Base-by-base conservation (phyloP, 2,329 filamentous ascomycete species). In the Aspergillus sp. region DNA sequence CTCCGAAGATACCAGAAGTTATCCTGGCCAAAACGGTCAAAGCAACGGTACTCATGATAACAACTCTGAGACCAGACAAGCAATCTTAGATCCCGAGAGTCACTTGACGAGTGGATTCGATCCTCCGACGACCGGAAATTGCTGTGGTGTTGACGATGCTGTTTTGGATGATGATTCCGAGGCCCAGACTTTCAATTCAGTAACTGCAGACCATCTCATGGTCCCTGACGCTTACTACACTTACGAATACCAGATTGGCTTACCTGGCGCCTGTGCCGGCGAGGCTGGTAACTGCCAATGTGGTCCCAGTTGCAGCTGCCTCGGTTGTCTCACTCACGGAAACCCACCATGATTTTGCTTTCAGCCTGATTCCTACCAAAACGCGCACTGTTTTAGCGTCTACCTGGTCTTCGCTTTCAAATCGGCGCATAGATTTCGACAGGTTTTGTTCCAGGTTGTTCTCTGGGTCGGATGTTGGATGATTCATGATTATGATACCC, bases 301-400 rank as follows among this genome's bases (percentile, higher is more conserved):
- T 60, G 82, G 81, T 17, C 80, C 80, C 59, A 82, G 82, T 45
- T 85, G 83, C 66, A 77, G 72, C 58, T 85, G 83, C 64, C 74
- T 82, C n/a, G 82, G 82, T 15, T 85, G 83, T 65, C 71, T 84
- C 13, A 83, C 81, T 3, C 83, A 85, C 59, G 80, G 77, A 22
- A 57, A 82, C 81, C 3, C 82, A 83, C 60, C 79, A 80, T 25
- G 81, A 80, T 15, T 64, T 82, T 23, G 63, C 74, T 11, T 66
- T 82, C 68, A 66, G 17, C 34, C n/a, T 7, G 19, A 22, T 19
- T 11, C 22, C 7, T 22, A 7, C 31, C 45, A 23, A 38, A 23
- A 38, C 17, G 23, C 34, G 34, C 34, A 13, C 11, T 7, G 15
- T 41, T 41, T 41, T 41, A 41, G 34, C 15, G 34, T 41, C 50